Base-by-base conservation (phyloP, 1,284 basidiomycete genomes). In the Neonothopanus nambi region DNA sequence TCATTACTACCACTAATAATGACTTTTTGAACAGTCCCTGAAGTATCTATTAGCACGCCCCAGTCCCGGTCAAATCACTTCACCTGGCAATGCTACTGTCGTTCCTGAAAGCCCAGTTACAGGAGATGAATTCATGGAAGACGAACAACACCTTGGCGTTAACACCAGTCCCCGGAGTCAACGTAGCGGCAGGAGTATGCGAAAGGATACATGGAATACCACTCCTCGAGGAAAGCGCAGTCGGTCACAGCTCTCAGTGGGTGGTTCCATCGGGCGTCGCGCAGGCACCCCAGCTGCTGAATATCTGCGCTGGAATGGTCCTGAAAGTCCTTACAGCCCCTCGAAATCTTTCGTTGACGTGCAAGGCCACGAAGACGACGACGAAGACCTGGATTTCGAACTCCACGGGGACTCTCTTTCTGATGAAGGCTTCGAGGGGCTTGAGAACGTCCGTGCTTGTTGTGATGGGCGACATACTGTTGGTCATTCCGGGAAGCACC, bases 381-480 rank as follows among this genome's bases (percentile, higher is more conserved):
- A 81, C 0, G 84, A 87, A 5, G 91, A 92, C 39, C 80, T 92
- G n/a, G 87, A 92, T 63, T 92, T 91, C 62, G 85, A 90, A 65
- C 75, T 89, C 17, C 84, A 91, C 57, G 87, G 85, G 37, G 87
- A 87, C 39, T 80, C 81, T 18, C 75, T 87, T 63, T 87, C 85
- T 8, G 91, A 93, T 59, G 87, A 87, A 47, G 91, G 84, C 1
- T 99, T 86, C 66, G 95, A 98, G 63, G 96, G 95, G 0, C 67
- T 99, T 43, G 95, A 98, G 71, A 96, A 97, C 63, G 93, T 96
- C 23, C 82, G 93, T 30, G 94, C 94, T 1, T 98, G 95, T 70
- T 98, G 95, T 65, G 93, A 95, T 68, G 96, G 96, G 63, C 82
- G 79, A 43, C 96, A 99, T 70, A 90, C 89, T 0, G 87, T 91